phyloP scores from a whole-genome alignment of 441 rosid genomes.

The Corymbia calophylla region DNA sequence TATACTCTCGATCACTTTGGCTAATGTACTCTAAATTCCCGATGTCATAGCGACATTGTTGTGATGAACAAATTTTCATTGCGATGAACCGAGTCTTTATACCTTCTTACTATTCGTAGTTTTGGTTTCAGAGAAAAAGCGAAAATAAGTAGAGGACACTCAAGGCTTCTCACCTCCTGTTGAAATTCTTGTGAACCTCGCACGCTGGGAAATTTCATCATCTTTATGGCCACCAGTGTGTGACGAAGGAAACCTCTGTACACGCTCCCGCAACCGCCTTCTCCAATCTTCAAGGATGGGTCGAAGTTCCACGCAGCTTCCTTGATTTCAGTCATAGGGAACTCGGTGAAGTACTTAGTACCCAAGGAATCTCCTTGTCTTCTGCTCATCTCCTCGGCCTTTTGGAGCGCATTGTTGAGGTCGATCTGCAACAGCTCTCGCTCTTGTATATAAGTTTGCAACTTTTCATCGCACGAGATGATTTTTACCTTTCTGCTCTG shows the following conservation, averaged over 20 bases:
- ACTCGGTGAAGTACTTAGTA: constrained; percentile 50
- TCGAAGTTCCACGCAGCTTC: constrained; percentile 72
- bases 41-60: background rate
- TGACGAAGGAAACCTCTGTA: constrained; percentile 60
- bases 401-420: constrained; percentile 70
- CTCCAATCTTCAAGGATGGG: constrained; percentile 70
- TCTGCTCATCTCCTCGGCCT: constrained; percentile 73
- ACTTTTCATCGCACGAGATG: constrained; percentile 59
- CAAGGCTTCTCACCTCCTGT: constrained; percentile 57
- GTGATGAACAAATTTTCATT: background rate
- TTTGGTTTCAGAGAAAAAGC: background rate
- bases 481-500: constrained; percentile 57
- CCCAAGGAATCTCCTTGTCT: constrained; percentile 48
- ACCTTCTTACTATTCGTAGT: background rate
- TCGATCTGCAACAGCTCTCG: constrained; percentile 60
- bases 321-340: constrained; percentile 61
- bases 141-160: background rate
- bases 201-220: constrained; percentile 51
- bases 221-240: constrained; percentile 75
- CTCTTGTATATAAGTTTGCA: constrained; percentile 59
- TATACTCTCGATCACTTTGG: background rate
- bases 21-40: background rate
- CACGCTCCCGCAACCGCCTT: constrained; percentile 91
- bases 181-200: constrained; percentile 85
- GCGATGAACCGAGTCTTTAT: background rate